Percentiles rank a stretch among this genome's conserved stretches.
These are phyloP conservation scores for Tulasnella sp. DNA, from an alignment of 768 basidiomycete genomes.

Conservation along the genomic window DNA sequence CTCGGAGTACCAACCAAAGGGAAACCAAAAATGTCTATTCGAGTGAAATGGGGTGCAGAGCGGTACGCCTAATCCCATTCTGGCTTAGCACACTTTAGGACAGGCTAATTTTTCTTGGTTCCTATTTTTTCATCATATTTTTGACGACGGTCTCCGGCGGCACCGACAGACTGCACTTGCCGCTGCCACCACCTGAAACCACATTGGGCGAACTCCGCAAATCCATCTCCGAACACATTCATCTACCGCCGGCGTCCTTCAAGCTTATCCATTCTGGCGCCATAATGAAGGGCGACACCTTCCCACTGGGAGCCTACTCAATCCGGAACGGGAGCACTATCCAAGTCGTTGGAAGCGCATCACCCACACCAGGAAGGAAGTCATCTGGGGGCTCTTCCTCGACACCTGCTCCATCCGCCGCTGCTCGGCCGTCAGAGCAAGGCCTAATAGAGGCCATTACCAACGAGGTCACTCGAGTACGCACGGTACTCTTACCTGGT, in stretches of 20 bases:
- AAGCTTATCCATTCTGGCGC: slow-evolving; percentile 87
- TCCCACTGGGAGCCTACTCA: slow-evolving; percentile 65
- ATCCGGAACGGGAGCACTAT: slow-evolving; percentile 62
- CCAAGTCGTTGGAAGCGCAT: slow-evolving; percentile 49
- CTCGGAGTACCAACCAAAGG: neutral
- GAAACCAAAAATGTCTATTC: slow-evolving; percentile 23
- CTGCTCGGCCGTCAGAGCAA: slow-evolving; percentile 35
- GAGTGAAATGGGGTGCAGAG: slow-evolving; percentile 28
- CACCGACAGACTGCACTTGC: slow-evolving; percentile 40
- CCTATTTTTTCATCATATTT: slow-evolving; percentile 17
- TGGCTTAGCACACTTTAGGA: neutral
- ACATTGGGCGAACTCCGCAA: slow-evolving; percentile 51
- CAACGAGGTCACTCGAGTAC: slow-evolving; percentile 46
- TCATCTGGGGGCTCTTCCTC: neutral
- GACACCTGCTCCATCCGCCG: neutral
- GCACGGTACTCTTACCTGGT: slow-evolving; percentile 46
- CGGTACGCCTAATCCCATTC: slow-evolving; percentile 21
- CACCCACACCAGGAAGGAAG: slow-evolving; percentile 5
- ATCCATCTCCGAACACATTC: slow-evolving; percentile 64
- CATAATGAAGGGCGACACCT: slow-evolving; percentile 75
- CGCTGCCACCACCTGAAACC: slow-evolving; percentile 51
- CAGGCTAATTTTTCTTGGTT: slow-evolving; percentile 7
- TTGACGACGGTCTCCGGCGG: slow-evolving; percentile 4
- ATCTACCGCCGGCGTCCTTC: slow-evolving; percentile 60
- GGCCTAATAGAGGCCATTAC: slow-evolving; percentile 48